Evolutionary conservation across 2,329 filamentous ascomycete genomes (phyloP).

Genomic region (Talaromyces marneffei): DNA sequence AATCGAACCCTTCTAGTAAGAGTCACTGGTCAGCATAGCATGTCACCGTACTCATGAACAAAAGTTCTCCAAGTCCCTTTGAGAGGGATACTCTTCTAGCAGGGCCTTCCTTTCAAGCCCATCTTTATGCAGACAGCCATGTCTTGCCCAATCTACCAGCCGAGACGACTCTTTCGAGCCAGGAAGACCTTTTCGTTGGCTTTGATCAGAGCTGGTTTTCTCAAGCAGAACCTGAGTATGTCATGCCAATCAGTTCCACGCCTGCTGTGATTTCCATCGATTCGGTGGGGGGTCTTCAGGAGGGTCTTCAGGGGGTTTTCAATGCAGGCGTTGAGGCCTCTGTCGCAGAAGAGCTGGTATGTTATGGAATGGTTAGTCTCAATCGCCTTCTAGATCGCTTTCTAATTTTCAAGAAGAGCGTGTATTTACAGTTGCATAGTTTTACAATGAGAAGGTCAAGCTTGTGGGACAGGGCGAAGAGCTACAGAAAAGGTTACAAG

Average conservation of each 20-base stretch:
- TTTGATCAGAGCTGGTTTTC: not conserved
- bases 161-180: not conserved
- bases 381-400: not conserved
- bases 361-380: conserved; percentile 2
- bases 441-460: conserved; percentile 4
- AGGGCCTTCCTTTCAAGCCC: not conserved
- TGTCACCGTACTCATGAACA: not conserved
- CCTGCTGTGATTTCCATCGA: not conserved
- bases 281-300: not conserved
- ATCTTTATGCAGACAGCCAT: not conserved
- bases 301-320: not conserved
- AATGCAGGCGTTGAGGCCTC: not conserved
- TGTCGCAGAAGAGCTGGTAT: not conserved
- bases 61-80: not conserved
- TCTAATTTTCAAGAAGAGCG: not conserved
- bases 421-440: not conserved
- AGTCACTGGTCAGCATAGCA: not conserved
- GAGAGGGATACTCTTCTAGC: not conserved
- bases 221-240: not conserved
- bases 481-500: not conserved
- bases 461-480: conserved; percentile 1
- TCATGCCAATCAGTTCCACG: not conserved
- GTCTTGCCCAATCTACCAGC: not conserved
- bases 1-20: not conserved
- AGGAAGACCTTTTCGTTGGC: not conserved